These are phyloP conservation scores for Talaromyces sp. DNA, from an alignment of 2,329 filamentous ascomycete species.

Conservation along the genomic window DNA sequence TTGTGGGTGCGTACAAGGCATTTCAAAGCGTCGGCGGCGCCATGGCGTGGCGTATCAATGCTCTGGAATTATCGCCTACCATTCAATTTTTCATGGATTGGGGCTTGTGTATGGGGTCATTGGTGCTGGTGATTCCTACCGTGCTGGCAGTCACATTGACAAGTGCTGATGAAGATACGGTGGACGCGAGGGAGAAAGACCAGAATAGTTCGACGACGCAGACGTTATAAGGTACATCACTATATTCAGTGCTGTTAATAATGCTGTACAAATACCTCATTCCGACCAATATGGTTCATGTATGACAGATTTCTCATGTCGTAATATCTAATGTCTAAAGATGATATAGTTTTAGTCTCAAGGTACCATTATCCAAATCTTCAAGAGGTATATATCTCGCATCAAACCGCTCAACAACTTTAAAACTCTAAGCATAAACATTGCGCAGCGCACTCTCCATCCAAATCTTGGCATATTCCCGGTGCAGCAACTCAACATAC, in stretches of 20 bases:
- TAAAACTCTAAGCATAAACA: conserved; percentile 14
- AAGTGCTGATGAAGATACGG: not conserved
- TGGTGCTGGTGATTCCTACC: conserved; percentile 14
- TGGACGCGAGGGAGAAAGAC: not conserved
- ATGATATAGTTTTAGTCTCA: not conserved
- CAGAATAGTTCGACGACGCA: not conserved
- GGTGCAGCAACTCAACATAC: conserved; percentile 51
- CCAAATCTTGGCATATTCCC: conserved; percentile 55
- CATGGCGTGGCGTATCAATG: conserved; percentile 41
- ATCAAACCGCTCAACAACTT: not conserved
- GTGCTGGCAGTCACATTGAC: conserved; percentile 14
- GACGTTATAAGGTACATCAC: not conserved
- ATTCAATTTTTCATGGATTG: conserved; percentile 15
- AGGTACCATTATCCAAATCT: not conserved
- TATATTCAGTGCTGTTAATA: not conserved
- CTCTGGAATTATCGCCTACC: conserved; percentile 5
- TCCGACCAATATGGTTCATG: not conserved
- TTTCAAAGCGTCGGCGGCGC: conserved; percentile 46
- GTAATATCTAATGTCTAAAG: not conserved
- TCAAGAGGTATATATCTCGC: not conserved
- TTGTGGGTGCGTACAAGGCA: conserved; percentile 49
- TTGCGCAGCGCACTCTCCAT: conserved; percentile 53
- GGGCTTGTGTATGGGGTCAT: conserved; percentile 14
- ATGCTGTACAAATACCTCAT: not conserved
- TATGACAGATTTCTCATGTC: not conserved